Evolutionary conservation across 768 basidiomycete species (phyloP), one percentile per base, ranked within the genome.

Genomic region (Leccinellum albellum): DNA sequence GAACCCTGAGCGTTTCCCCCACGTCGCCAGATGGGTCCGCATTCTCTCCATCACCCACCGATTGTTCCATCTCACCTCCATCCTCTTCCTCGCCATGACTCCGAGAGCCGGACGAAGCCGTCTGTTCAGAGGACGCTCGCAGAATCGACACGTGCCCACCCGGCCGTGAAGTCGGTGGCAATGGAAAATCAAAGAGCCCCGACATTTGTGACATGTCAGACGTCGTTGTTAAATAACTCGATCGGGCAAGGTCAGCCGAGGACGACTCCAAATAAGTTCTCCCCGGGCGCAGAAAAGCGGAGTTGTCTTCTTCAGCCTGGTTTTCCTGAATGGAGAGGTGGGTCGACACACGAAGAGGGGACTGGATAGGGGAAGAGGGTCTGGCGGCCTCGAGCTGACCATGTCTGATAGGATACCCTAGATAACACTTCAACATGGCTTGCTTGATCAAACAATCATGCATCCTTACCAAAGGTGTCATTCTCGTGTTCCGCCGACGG

Each of bases 111-210:
- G 55, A 2, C n/a, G 56, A 61, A 32, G 56, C 45, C 15, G 48
- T 15, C 7, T 20, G n/a, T 14, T 78, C 76, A 59, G 77, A 77
- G 57, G 76, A 81, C 0, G 81, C 69, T 35, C 75, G 74, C 21
- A 82, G 56, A n/a, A 80, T 67, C 8, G 79, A 77, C 61, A 76
- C 68, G 50, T 75, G 75, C 37, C 67, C 67, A 48, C 62, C 58
- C 1, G 59, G 54, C 50, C 63, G 52, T n/a, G 69, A 63, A 3
- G 57, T 57, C 0, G 88, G 88, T 3, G 88, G 88, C 9, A 71
- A 72, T 2, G 88, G 88, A 66, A 90, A 90, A 63, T 89, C 88
- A 4, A 86, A 88, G 14, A 89, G 77, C 9, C 78, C 77, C 2
- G 88, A 89, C 77, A 90, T 89, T 29, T 79, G 78, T 1, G 88